Base-by-base conservation (phyloP, 1,139 yeast genomes). In the Nakaseomyces delphensis region DNA sequence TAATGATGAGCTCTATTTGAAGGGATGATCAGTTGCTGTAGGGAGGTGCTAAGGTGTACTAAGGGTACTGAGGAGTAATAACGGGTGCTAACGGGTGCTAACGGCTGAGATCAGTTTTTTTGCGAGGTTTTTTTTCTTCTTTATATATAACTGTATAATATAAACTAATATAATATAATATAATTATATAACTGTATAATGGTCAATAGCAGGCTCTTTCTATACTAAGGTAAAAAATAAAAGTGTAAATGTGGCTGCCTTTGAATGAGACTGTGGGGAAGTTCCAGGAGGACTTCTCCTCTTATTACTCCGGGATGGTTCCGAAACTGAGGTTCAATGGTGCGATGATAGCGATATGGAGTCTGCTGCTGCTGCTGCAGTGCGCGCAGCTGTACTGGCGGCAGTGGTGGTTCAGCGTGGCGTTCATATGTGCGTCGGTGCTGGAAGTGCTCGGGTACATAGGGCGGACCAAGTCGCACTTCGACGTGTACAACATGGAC, bases 401-500 rank as follows among this genome's bases (percentile, higher is more conserved):
- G 41, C 86, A 83, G 56, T 80, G 80, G 73, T 86, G 95, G 94
- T 79, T 77, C 59, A 74, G 79, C 37, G 61, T 70, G 3, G 69
- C 84, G 2, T 80, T 82, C 64, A 62, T 72, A 43, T 66, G 76
- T 49, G 89, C 89, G 0, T 64, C 69, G 30, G 71, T 72, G 0
- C 66, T 83, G 37, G 95, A 86, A 60, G 68, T 79, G 39, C 61
- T 75, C 4, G 96, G 96, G 2, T 86, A 82, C 54, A 60, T 76
- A 36, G 87, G 84, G 4, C 66, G 96, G 46, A 63, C 77, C 9
- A 60, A 74, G 40, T 60, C 73, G 3, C 61, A 68, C 41, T 65
- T 67, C 47, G 63, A 73, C 48, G 59, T 65, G 3, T 36, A 47
- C n/a, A 59, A 64, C 39, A 49, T 65, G 41, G 60, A 71, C 46